Conservation (phyloP, 208 protist genomes). For the Giardia duodenalis region DNA sequence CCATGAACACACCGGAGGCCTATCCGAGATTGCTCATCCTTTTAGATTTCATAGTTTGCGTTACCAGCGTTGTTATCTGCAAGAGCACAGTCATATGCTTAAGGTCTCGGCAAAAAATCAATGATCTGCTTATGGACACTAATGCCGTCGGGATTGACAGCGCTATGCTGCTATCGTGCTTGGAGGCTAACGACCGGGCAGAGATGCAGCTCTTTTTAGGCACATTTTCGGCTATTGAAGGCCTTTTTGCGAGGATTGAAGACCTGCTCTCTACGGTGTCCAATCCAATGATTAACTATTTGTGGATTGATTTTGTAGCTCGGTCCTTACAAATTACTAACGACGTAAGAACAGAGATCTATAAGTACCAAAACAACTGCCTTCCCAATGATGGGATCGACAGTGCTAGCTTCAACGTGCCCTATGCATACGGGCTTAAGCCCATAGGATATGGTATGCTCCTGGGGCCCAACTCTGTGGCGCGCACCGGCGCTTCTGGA, state of each 20-base stretch:
- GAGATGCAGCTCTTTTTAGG: not conserved
- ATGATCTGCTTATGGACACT: not conserved
- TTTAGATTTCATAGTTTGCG: not conserved
- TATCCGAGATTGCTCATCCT: not conserved
- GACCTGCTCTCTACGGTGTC: not conserved
- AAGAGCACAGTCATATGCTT: not conserved
- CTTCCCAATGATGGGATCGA: not conserved
- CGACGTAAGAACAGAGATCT: not conserved
- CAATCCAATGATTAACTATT: not conserved
- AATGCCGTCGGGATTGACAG: not conserved
- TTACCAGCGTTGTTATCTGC: not conserved
- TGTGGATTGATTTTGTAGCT: not conserved
- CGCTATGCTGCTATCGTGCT: not conserved
- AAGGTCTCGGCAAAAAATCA: not conserved
- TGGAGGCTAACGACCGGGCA: too few species aligned
- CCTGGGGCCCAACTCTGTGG: not conserved
- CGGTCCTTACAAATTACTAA: not conserved
- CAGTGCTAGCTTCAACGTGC: not conserved
- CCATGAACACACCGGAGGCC: not conserved
- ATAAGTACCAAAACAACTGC: not conserved
- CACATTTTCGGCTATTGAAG: not conserved
- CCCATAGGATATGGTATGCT: not conserved
- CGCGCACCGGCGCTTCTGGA: not conserved
- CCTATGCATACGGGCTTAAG: not conserved
- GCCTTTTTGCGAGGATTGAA: not conserved